Base-by-base conservation (phyloP, 805 yeast species). In the Ogataea nonfermentans region DNA sequence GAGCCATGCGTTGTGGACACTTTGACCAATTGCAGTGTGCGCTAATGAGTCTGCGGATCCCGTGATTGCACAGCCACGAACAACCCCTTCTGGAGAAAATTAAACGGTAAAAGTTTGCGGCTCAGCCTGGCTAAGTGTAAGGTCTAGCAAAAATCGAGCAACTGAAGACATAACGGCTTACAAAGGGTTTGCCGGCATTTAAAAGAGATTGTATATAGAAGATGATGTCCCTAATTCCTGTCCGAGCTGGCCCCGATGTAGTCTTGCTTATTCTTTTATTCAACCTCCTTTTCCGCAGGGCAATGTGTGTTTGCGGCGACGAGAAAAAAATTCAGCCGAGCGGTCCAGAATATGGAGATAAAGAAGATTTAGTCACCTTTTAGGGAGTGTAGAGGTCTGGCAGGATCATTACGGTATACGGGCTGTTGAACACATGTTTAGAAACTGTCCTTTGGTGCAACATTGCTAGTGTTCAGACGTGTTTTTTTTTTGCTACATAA, bases 1-100 rank as follows among this genome's bases (percentile, higher is more conserved):
- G 46, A 40, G 0, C 33, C 37, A 3, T 52, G 56, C 35, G 10
- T 27, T 4, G 56, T 52, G 9, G 35, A 43, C 7, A 10, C 49
- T 6, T 40, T 53, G 26, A 20, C 34, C 6, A 19, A 27, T 9
- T 40, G 46, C 23, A 14, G n/a, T 3, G 50, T 46, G 14, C 34
- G 40, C 15, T 46, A 28, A 37, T 6, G n/a, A n/a, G n/a, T n/a
- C n/a, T n/a, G n/a, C n/a, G n/a, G n/a, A 9, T 13, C 15, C 14
- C 6, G 11, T 6, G 17, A 12, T 9, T 32, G 26, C 36, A 38
- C 43, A 33, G 43, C 38, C 43, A 13, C 4, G 9, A 32, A 32
- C 22, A 19, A 19, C 8, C 22, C 22, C 8, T 19, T 6, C 8
- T 19, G 8, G 22, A 6, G 16, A 16, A 7, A 16, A 29, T n/a